Evolutionary conservation across 352 stramenopile genomes (phyloP).

Genomic region (Pythium coloratum): DNA sequence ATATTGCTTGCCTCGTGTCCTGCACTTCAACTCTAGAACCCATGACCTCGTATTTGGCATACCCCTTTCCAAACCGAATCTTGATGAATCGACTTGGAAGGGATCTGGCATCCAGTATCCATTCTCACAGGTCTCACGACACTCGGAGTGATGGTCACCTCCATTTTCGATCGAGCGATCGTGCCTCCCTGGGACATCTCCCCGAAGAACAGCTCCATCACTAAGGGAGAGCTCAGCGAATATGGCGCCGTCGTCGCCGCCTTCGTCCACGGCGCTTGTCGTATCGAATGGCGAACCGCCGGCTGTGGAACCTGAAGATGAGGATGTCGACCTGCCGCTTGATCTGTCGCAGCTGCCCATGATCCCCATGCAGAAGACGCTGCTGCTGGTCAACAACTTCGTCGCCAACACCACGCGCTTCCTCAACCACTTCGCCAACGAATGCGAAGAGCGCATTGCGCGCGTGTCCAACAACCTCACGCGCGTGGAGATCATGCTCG

Average conservation of each 20-base stretch:
- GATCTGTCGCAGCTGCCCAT: constrained; percentile 76
- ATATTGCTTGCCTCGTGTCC: background rate
- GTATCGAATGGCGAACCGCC: constrained; percentile 29
- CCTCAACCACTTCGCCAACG: constrained; percentile 83
- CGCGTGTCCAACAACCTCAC: constrained; percentile 73
- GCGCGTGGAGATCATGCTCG: constrained; percentile 80
- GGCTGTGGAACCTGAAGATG: constrained; percentile 31
- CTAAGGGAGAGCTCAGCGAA: background rate
- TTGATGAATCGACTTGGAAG: background rate
- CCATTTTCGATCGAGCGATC: constrained; percentile 1
- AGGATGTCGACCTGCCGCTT: constrained; percentile 70
- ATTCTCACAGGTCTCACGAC: constrained; percentile 12
- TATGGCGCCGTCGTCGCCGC: constrained; percentile 23
- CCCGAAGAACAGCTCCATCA: background rate
- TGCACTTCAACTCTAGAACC: constrained; percentile 17
- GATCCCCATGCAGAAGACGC: constrained; percentile 74
- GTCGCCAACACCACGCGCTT: constrained; percentile 85
- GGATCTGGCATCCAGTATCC: constrained; percentile 13
- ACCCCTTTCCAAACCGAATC: background rate
- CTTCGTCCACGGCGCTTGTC: constrained; percentile 59
- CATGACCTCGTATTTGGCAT: background rate
- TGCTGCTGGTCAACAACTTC: constrained; percentile 88
- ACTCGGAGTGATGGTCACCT: constrained; percentile 23
- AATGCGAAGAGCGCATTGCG: constrained; percentile 81
- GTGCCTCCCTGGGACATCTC: constrained; percentile 11